Evolutionary conservation across 1,284 basidiomycete genomes (phyloP).

Genomic region (Heliocybe sulcata): DNA sequence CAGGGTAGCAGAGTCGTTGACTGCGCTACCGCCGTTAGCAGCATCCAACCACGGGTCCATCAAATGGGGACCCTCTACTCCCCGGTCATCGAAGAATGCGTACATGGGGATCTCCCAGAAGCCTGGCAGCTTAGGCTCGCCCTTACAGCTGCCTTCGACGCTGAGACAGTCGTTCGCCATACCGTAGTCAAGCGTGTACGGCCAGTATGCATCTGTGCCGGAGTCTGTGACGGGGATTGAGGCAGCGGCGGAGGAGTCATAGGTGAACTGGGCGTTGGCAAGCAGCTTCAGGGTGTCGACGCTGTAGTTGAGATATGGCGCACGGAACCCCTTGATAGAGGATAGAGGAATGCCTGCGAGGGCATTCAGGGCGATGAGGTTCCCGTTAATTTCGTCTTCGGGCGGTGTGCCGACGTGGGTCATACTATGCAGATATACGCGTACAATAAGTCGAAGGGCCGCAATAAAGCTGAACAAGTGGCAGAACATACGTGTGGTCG

Average conservation of each 20-base stretch:
- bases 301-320: slow-evolving; percentile 71
- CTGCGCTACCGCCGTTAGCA: slow-evolving; percentile 40
- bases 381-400: slow-evolving; percentile 67
- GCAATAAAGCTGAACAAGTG: neutral
- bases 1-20: slow-evolving; percentile 57
- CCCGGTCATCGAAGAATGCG: slow-evolving; percentile 62
- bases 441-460: slow-evolving; percentile 1
- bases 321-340: slow-evolving; percentile 71
- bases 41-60: slow-evolving; percentile 82
- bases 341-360: slow-evolving; percentile 71
- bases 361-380: slow-evolving; percentile 74
- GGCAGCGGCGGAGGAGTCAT: slow-evolving; percentile 64
- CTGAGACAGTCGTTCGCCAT: slow-evolving; percentile 73
- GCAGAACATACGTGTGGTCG: slow-evolving; percentile 65
- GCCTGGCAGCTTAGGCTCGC: slow-evolving; percentile 67
- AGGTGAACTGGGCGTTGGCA: slow-evolving; percentile 54
- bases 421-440: slow-evolving; percentile 42
- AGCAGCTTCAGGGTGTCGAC: slow-evolving; percentile 56
- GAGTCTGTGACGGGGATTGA: slow-evolving; percentile 64
- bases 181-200: slow-evolving; percentile 68
- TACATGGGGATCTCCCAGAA: slow-evolving; percentile 84
- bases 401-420: slow-evolving; percentile 69
- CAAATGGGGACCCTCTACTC: slow-evolving; percentile 51
- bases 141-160: slow-evolving; percentile 54
- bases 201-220: slow-evolving; percentile 72